A percentile compares a stretch with the other conserved stretches of the same genome.
These are phyloP conservation scores for Rhizopus delemar DNA, from an alignment of 371 early-diverging fungal species.

Conservation along the genomic window DNA sequence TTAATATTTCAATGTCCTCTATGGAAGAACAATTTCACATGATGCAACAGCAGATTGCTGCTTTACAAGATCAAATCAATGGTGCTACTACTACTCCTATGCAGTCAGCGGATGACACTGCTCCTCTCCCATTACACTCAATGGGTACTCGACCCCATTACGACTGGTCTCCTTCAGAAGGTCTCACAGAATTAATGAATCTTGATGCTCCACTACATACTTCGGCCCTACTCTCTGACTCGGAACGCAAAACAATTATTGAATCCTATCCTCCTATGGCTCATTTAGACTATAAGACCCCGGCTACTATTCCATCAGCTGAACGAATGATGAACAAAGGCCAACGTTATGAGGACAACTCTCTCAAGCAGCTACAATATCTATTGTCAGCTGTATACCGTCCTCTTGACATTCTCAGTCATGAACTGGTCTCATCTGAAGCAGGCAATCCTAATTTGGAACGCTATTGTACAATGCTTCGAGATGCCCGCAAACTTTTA, in stretches of 20 bases:
- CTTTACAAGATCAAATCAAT: background rate
- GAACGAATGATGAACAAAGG: conserved; percentile 16
- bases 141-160: conserved; percentile 11
- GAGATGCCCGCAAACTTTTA: conserved; percentile 12
- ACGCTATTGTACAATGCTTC: conserved; percentile 4
- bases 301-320: conserved; percentile 13
- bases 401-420: conserved; percentile 13
- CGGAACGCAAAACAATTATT: conserved; percentile 20
- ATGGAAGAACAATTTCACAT: conserved; percentile 1
- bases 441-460: background rate
- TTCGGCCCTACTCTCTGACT: background rate
- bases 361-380: conserved; percentile 18
- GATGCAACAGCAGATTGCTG: conserved; percentile 6
- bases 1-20: background rate
- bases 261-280: conserved; percentile 20
- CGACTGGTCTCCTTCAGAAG: conserved; percentile 17
- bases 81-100: background rate
- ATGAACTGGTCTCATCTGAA: conserved; percentile 6
- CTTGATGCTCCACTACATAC: conserved; percentile 2
- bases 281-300: conserved; percentile 15
- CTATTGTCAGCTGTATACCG: conserved; percentile 7
- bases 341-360: conserved; percentile 12
- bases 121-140: conserved; percentile 10
- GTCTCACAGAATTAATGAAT: background rate
- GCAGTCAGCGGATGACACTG: conserved; percentile 13